Conservation (phyloP, 768 basidiomycete genomes). For the Suillus fuscotomentosus region DNA sequence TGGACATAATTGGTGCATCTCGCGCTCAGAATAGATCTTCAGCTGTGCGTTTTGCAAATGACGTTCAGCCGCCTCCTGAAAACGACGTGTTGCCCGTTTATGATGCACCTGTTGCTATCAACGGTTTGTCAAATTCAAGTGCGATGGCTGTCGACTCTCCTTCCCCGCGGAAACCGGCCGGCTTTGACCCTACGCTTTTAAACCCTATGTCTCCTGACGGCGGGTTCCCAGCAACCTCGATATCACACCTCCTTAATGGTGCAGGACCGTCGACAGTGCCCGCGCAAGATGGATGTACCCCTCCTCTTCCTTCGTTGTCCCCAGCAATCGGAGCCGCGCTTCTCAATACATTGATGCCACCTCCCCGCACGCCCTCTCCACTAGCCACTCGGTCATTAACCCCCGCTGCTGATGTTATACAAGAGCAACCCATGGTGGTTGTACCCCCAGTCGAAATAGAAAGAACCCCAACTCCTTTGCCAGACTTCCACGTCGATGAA, state of each 20-base stretch:
- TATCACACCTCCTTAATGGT: slow-evolving; percentile 28
- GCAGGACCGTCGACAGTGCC: neutral
- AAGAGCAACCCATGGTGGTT: slow-evolving; percentile 20
- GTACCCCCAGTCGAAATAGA: slow-evolving; percentile 41
- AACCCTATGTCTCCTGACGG: slow-evolving; percentile 46
- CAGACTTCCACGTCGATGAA: slow-evolving; percentile 72
- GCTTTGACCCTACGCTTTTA: slow-evolving; percentile 52
- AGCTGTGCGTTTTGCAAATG: slow-evolving; percentile 52
- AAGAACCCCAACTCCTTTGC: slow-evolving; percentile 66
- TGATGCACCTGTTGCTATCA: neutral
- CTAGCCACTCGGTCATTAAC: neutral
- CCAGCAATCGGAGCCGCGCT: neutral
- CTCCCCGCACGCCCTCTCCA: neutral
- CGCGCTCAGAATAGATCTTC: slow-evolving; percentile 28
- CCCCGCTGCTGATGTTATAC: slow-evolving; percentile 3
- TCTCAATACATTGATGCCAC: neutral
- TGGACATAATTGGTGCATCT: slow-evolving; percentile 36
- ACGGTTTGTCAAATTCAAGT: slow-evolving; percentile 13
- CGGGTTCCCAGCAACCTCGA: slow-evolving; percentile 17
- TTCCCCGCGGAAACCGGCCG: slow-evolving; percentile 31
- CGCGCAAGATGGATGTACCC: neutral
- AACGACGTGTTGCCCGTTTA: neutral
- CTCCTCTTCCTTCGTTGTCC: neutral
- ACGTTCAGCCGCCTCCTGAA: slow-evolving; percentile 15
- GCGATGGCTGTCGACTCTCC: slow-evolving; percentile 39